Base-by-base conservation (phyloP, 129 eudicot genomes). In the Arctium minus region DNA sequence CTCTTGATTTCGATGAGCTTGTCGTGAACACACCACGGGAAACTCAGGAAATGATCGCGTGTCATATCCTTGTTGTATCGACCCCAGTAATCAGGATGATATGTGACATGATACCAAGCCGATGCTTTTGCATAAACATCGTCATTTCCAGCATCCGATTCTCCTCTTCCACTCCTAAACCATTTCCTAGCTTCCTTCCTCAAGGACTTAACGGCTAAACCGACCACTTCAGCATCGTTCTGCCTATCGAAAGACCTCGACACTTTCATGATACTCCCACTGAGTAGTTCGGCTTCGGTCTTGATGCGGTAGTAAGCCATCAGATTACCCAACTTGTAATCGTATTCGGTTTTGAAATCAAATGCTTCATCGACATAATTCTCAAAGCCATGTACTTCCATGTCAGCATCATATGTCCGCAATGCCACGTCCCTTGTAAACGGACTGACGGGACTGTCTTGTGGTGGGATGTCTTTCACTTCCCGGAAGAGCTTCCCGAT, bases 61-160 rank as follows among this genome's bases (percentile, higher is more conserved):
- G 78, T 71, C 90, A 83, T 31, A 11, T 82, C 98, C 80, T 78
- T 83, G 35, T 91, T 87, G 72, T 94, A 88, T 11, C 9, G 27
- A 18, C 97, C 97, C 90, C 93, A 94, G 40, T 85, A 92, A 29
- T 48, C 39, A 5, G 88, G 93, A 81, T 94, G 97, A 74, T 94
- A 94, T 0, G 98, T 88, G 27, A 94, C 97, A 70, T 92, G 88
- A 71, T 94, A 94, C 97, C 98, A 94, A 6, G 98, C 97, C 0
- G 97, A 94, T 6, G 97, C 98, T 80, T 89, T 94, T 72, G 94
- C 93, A 40, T 86, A 81, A 11, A 83, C 36, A 65, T 89, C 83
- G 53, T 86, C 91, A 79, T 56, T 42, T 10, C 2, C 85, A 5
- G 46, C 64, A 75, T 80, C 86, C 1, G 22, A 13, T 13, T 87